Conservation (phyloP, 2,329 filamentous ascomycete species). For the Dichotomopilus funicola region DNA sequence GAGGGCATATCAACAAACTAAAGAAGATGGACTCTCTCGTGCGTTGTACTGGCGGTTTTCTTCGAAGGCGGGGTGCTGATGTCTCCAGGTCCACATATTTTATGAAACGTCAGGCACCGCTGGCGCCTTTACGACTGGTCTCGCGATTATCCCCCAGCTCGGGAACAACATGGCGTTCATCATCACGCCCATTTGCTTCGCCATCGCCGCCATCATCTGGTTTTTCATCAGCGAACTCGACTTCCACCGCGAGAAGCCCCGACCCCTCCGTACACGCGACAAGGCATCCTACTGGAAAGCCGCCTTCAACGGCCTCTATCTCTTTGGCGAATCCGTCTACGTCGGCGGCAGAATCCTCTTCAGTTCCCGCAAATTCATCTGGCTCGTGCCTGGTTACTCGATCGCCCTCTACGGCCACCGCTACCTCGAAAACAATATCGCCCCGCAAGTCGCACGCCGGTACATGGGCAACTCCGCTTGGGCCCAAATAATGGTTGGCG, state of each 20-base stretch:
- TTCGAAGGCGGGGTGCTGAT: neutral
- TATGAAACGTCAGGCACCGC: conserved; percentile 43
- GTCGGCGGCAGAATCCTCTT: conserved; percentile 42
- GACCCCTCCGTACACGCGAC: neutral
- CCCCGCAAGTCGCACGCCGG: conserved; percentile 39
- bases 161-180: conserved; percentile 48
- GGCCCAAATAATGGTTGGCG: conserved; percentile 45
- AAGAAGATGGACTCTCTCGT: conserved; percentile 36
- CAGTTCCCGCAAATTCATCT: conserved; percentile 41
- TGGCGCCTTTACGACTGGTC: conserved; percentile 41
- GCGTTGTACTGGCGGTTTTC: neutral
- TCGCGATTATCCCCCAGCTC: conserved; percentile 43
- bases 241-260: conserved; percentile 26
- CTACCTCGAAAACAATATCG: conserved; percentile 44
- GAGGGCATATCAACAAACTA: conserved; percentile 42
- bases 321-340: conserved; percentile 41
- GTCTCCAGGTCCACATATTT: conserved; percentile 35
- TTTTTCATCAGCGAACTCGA: conserved; percentile 39
- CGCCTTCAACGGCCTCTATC: conserved; percentile 33
- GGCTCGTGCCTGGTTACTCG: conserved; percentile 44
- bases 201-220: conserved; percentile 36
- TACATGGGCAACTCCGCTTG: conserved; percentile 43
- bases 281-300: conserved; percentile 32
- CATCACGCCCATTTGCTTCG: conserved; percentile 43
- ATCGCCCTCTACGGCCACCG: conserved; percentile 44